Evolutionary conservation across 2,329 filamentous ascomycete genomes (phyloP).

Genomic region (Trematosphaeria pertusa): DNA sequence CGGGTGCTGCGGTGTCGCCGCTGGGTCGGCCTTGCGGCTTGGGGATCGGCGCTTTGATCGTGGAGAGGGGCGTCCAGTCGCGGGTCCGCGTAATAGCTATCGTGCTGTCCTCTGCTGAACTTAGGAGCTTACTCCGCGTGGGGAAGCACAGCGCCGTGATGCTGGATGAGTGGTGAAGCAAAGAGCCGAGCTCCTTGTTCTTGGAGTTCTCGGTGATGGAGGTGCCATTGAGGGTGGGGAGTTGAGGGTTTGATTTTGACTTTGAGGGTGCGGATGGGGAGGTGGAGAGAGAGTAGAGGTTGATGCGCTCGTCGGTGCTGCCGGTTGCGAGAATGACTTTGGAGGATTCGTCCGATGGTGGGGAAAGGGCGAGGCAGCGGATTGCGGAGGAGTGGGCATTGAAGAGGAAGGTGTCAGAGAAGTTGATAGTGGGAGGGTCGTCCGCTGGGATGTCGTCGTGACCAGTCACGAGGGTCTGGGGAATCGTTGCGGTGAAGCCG

Average conservation of each 20-base stretch:
- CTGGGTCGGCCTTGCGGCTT: constrained; percentile 81
- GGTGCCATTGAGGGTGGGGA: constrained; percentile 73
- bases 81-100: constrained; percentile 86
- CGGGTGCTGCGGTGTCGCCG: constrained; percentile 85
- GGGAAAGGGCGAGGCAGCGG: constrained; percentile 83
- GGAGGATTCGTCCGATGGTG: constrained; percentile 71
- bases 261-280: constrained; percentile 62
- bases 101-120: constrained; percentile 88
- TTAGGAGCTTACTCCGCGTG: constrained; percentile 83
- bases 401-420: constrained; percentile 94
- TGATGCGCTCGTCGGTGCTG: constrained; percentile 91
- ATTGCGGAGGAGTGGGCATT: constrained; percentile 91
- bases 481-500: constrained; percentile 80
- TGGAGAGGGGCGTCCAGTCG: constrained; percentile 87
- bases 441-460: constrained; percentile 22
- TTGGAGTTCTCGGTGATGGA: constrained; percentile 82
- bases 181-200: constrained; percentile 85
- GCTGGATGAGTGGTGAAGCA: constrained; percentile 85
- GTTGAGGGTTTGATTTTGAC: constrained; percentile 57
- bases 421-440: constrained; percentile 60
- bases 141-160: constrained; percentile 84
- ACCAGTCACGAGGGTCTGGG: constrained; percentile 43
- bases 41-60: constrained; percentile 86
- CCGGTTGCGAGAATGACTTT: constrained; percentile 91
- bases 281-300: constrained; percentile 85